A percentile compares a stretch with the other conserved stretches of the same genome.
Evolutionary conservation across 1,139 yeast species (phyloP).

Genomic region (Zygosaccharomyces sapae): DNA sequence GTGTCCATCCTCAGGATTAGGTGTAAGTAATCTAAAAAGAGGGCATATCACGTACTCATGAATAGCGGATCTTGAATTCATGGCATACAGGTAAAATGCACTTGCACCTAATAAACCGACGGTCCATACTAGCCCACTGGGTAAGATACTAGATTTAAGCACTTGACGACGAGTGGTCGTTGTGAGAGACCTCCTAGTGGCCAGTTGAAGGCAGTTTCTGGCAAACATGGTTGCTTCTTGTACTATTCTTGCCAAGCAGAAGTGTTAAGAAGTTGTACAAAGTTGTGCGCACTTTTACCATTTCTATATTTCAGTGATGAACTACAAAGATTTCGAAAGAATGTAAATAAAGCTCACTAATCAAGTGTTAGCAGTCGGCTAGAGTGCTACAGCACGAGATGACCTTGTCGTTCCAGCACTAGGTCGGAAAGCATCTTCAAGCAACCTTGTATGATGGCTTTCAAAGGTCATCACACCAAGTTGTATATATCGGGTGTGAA

Average conservation of each 20-base stretch:
- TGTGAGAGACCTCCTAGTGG: conserved; percentile 16
- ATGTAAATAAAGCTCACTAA: background rate
- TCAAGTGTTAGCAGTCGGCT: background rate
- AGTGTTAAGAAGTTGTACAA: background rate
- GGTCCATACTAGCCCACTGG: conserved; percentile 25
- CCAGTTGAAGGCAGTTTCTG: conserved; percentile 12
- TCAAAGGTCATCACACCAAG: no score
- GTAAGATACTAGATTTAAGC: conserved; percentile 25
- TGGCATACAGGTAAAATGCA: conserved; percentile 43
- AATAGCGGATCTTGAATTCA: conserved; percentile 76
- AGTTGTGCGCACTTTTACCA: conserved; percentile 1
- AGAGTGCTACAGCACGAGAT: background rate
- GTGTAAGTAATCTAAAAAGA: conserved; percentile 57
- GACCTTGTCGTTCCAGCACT: no score
- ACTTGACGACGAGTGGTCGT: conserved; percentile 12
- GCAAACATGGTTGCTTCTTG: conserved; percentile 11
- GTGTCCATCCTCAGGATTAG: conserved; percentile 82
- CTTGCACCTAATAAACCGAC: conserved; percentile 40
- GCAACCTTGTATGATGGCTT: no score
- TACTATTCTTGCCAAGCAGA: background rate
- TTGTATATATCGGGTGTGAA: no score
- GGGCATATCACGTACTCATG: conserved; percentile 84
- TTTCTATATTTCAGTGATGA: background rate
- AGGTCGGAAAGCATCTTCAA: no score
- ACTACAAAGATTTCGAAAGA: background rate